Conservation (phyloP, 129 eudicot species). For the Heracleum sosnowskyi region DNA sequence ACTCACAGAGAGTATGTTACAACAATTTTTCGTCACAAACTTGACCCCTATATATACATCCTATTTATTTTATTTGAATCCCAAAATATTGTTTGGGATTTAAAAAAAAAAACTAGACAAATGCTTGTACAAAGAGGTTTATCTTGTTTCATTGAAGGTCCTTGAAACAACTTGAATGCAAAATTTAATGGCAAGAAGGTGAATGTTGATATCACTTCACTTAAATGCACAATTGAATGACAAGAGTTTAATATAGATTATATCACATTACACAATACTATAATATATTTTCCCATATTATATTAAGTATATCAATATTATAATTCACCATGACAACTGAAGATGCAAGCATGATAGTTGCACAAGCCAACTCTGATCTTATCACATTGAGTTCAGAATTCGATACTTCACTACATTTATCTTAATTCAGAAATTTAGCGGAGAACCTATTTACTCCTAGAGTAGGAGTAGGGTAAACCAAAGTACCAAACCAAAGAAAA, state of each 20-base stretch:
- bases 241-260: neutral
- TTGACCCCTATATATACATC: too few relatives aligned
- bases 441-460: neutral
- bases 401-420: neutral
- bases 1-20: too few relatives aligned
- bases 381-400: neutral
- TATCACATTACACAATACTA: neutral
- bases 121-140: neutral
- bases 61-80: neutral
- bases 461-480: neutral
- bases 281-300: neutral
- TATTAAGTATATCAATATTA: neutral
- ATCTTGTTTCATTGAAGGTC: neutral
- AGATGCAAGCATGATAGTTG: neutral
- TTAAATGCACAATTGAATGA: conserved; percentile 7
- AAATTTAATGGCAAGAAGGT: neutral
- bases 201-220: neutral
- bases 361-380: neutral
- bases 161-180: neutral
- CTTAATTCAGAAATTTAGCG: neutral
- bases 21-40: too few relatives aligned
- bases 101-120: too few relatives aligned
- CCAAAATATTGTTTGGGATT: neutral
- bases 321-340: neutral
- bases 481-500: neutral